Conservation (phyloP, 768 basidiomycete genomes). For the Panellus pusillus region DNA sequence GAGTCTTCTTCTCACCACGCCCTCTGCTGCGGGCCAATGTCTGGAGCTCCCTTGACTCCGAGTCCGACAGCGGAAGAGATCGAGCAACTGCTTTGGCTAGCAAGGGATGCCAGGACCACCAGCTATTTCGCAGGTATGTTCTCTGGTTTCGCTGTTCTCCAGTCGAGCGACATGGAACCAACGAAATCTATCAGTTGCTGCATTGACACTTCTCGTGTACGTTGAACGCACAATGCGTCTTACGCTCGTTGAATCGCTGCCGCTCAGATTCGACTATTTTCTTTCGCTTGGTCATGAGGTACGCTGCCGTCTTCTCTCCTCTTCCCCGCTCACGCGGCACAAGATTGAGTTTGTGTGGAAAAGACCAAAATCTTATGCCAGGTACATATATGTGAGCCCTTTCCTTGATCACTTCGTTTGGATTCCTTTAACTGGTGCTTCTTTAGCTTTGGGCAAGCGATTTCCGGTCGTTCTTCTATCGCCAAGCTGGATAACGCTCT, state of each 20-base stretch:
- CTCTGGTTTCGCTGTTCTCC: background rate
- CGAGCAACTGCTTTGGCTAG: background rate
- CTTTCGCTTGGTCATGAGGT: conserved; percentile 8
- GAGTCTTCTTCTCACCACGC: background rate
- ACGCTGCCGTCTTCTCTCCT: background rate
- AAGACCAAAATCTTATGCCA: conserved; percentile 4
- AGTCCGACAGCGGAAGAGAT: background rate
- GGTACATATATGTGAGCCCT: conserved; percentile 4
- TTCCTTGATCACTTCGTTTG: background rate
- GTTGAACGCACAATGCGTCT: background rate
- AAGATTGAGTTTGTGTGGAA: conserved; percentile 12
- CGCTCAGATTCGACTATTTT: conserved; percentile 7
- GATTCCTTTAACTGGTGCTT: background rate
- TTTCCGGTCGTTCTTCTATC: background rate
- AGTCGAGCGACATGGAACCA: background rate
- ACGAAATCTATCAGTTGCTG: background rate
- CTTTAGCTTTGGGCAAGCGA: conserved; percentile 6
- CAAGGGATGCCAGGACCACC: conserved; percentile 7
- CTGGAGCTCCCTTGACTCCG: background rate
- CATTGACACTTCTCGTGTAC: conserved; percentile 4
- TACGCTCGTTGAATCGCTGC: background rate
- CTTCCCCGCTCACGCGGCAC: background rate
- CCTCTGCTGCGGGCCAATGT: background rate
- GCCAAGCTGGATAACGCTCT: background rate
- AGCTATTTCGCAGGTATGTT: conserved; percentile 13